These are phyloP conservation scores for Naganishia onofrii DNA, from an alignment of 768 basidiomycete genomes.

Conservation along the genomic window DNA sequence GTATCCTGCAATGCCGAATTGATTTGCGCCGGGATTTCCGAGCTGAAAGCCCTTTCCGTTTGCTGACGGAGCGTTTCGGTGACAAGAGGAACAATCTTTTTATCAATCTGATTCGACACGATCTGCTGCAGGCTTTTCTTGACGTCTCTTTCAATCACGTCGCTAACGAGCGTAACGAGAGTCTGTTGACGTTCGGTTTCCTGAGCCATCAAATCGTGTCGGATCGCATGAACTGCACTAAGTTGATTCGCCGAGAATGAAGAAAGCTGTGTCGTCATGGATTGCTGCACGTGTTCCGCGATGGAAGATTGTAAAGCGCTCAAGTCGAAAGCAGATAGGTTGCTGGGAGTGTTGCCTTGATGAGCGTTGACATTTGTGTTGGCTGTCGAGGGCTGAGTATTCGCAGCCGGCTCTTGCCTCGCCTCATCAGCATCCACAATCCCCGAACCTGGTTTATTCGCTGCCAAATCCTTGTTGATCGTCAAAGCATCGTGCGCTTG, in stretches of 20 bases:
- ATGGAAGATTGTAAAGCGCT: background rate
- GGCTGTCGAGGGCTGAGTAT: constrained; percentile 10
- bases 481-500: background rate
- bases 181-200: constrained; percentile 23
- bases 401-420: background rate
- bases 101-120: constrained; percentile 5
- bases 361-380: background rate
- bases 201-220: constrained; percentile 3
- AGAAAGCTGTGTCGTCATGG: constrained; percentile 2
- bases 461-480: constrained; percentile 12
- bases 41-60: constrained; percentile 19
- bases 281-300: background rate
- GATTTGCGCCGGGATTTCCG: constrained; percentile 14
- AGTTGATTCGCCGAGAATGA: constrained; percentile 10
- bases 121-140: constrained; percentile 9
- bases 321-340: background rate
- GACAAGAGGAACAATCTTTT: constrained; percentile 14
- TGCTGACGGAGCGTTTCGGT: constrained; percentile 6
- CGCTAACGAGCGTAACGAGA: constrained; percentile 1
- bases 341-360: background rate
- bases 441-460: constrained; percentile 20
- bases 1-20: constrained; percentile 24
- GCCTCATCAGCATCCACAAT: constrained; percentile 13
- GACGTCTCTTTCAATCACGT: constrained; percentile 16
- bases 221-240: background rate